A percentile compares a stretch with the other conserved stretches of the same genome.
Evolutionary conservation across 441 rosid genomes (phyloP).

Genomic region (Gossypium trilobum): DNA sequence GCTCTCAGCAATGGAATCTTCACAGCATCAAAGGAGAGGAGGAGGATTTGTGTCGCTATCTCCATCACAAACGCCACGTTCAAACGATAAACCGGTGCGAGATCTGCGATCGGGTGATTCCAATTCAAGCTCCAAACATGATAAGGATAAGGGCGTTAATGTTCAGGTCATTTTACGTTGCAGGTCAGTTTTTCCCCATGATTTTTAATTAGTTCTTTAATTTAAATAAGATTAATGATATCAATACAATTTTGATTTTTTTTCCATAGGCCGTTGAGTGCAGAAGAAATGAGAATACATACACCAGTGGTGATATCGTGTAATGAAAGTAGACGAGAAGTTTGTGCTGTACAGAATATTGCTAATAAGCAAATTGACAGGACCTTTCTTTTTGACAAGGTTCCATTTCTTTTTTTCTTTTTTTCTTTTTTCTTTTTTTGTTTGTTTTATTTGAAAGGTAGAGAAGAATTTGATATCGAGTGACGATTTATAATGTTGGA

Average conservation of each 20-base stretch:
- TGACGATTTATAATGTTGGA: background rate
- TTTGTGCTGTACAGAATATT: slow-evolving; percentile 67
- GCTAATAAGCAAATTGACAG: slow-evolving; percentile 97
- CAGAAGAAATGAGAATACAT: slow-evolving; percentile 63
- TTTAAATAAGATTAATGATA: background rate
- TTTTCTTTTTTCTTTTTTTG: background rate
- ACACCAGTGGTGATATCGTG: slow-evolving; percentile 81
- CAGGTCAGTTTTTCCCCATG: slow-evolving; percentile 38
- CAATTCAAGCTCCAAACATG: slow-evolving; percentile 53
- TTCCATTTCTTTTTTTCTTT: slow-evolving; percentile 11
- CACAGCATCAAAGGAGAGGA: slow-evolving; percentile 48
- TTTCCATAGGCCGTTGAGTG: slow-evolving; percentile 63
- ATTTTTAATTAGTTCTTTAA: background rate
- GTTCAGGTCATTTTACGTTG: slow-evolving; percentile 94
- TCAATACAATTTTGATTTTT: background rate
- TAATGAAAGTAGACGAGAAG: slow-evolving; percentile 78
- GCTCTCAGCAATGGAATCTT: slow-evolving; percentile 47
- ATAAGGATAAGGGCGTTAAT: slow-evolving; percentile 87
- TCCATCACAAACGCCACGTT: slow-evolving; percentile 90
- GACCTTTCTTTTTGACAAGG: slow-evolving; percentile 90
- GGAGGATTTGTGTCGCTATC: slow-evolving; percentile 62
- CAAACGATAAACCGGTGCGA: slow-evolving; percentile 64
- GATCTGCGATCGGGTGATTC: slow-evolving; percentile 77
- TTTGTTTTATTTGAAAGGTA: background rate
- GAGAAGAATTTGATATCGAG: background rate